Conservation (phyloP, 2,329 filamentous ascomycete species). For the Albophoma yamanashiensis region DNA sequence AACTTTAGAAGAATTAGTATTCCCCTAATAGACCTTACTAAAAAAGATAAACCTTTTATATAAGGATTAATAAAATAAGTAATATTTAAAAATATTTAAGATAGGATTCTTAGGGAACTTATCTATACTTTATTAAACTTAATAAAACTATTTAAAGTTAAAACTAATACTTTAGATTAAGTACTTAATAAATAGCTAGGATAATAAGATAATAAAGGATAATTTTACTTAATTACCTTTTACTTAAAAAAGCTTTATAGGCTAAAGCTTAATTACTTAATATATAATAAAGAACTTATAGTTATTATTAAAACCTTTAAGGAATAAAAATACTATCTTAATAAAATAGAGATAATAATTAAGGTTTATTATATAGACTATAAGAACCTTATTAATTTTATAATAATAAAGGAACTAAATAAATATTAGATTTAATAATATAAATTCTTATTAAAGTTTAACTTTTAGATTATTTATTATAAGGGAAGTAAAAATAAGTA, state of each 20-base stretch:
- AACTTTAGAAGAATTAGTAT: neutral
- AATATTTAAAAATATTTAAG: neutral
- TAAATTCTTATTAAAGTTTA: neutral
- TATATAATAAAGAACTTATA: neutral
- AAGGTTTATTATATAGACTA: neutral
- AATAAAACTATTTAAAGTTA: neutral
- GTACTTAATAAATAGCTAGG: neutral
- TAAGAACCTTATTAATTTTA: neutral
- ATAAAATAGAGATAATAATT: neutral
- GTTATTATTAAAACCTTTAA: neutral
- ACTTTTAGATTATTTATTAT: neutral
- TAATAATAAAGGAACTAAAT: neutral
- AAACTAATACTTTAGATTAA: neutral
- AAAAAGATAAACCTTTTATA: neutral
- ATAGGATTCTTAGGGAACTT: neutral
- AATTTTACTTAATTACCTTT: neutral
- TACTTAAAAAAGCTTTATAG: neutral
- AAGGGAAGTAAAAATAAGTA: neutral
- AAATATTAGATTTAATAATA: neutral
- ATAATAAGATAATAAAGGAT: neutral
- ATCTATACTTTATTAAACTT: neutral
- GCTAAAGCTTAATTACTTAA: neutral
- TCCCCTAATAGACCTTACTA: neutral
- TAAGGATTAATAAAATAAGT: neutral
- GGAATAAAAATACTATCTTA: neutral